These are phyloP conservation scores for Fraxinus angustifolia DNA, from an alignment of 305 asterid genomes.

Conservation along the genomic window DNA sequence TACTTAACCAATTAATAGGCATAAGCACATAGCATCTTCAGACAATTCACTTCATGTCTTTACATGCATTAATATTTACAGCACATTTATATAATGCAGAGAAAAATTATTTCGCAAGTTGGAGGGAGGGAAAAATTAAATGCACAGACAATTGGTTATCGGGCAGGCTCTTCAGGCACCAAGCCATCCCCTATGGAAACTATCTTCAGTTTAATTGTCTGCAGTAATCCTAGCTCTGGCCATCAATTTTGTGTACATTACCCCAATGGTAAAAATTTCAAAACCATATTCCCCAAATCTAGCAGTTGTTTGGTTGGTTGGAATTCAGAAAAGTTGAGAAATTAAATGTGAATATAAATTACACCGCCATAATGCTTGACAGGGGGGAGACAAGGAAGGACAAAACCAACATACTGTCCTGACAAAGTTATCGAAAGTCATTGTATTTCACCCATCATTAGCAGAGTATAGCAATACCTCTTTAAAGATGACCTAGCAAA, in stretches of 20 bases:
- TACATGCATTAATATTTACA: neutral
- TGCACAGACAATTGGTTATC: conserved; percentile 3
- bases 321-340: neutral
- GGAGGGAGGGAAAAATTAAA: neutral
- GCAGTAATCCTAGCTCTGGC: neutral
- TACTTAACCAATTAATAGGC: conserved; percentile 11
- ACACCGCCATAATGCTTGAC: neutral
- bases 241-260: conserved; percentile 4
- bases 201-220: conserved; percentile 6
- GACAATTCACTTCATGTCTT: neutral
- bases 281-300: conserved; percentile 11
- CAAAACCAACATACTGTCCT: neutral
- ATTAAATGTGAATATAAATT: neutral
- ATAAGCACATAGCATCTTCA: neutral
- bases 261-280: neutral
- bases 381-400: neutral
- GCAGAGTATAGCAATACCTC: conserved; percentile 47
- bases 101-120: neutral
- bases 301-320: neutral
- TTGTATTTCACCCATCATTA: conserved; percentile 7
- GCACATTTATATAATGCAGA: neutral
- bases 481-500: conserved; percentile 82
- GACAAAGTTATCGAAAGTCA: neutral
- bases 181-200: neutral
- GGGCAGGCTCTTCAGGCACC: neutral